phyloP scores from a whole-genome alignment of 2,329 filamentous ascomycete species.

The Fusarium multiceps region DNA sequence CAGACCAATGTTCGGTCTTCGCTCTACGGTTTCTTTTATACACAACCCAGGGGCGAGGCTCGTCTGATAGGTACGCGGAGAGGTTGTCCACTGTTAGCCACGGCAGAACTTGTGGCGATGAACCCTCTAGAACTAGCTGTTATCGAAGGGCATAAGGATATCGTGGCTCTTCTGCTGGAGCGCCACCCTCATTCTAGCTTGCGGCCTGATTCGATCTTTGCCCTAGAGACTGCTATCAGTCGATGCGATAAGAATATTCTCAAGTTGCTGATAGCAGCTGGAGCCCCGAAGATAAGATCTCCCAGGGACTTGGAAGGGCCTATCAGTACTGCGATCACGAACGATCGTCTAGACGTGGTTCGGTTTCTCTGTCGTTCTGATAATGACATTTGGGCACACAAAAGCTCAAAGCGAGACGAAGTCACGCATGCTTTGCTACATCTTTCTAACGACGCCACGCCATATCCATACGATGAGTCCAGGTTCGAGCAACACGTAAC shows the following conservation, averaged over 20 bases:
- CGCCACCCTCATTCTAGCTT: not conserved
- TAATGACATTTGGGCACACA: not conserved
- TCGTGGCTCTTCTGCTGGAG: not conserved
- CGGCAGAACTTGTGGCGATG: not conserved
- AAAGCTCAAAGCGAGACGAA: not conserved
- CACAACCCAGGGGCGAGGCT: not conserved
- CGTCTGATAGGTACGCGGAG: not conserved
- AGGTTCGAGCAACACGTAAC: not conserved
- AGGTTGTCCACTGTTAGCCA: not conserved
- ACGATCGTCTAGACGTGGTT: slow-evolving; percentile 4
- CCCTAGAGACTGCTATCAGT: slow-evolving; percentile 1
- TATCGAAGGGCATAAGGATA: not conserved
- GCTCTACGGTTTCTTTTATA: not conserved
- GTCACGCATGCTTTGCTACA: not conserved
- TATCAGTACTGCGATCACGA: slow-evolving; percentile 4
- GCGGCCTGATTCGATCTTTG: not conserved
- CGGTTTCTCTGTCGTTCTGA: slow-evolving; percentile 12
- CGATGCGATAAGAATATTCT: not conserved
- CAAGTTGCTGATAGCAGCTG: not conserved
- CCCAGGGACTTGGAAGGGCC: not conserved
- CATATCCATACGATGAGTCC: not conserved
- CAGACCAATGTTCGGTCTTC: not conserved
- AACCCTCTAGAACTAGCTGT: slow-evolving; percentile 16
- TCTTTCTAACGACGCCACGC: not conserved
- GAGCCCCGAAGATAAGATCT: not conserved